Evolutionary conservation across 2,329 filamentous ascomycete genomes (phyloP).

Genomic region (Aspergillus latus): DNA sequence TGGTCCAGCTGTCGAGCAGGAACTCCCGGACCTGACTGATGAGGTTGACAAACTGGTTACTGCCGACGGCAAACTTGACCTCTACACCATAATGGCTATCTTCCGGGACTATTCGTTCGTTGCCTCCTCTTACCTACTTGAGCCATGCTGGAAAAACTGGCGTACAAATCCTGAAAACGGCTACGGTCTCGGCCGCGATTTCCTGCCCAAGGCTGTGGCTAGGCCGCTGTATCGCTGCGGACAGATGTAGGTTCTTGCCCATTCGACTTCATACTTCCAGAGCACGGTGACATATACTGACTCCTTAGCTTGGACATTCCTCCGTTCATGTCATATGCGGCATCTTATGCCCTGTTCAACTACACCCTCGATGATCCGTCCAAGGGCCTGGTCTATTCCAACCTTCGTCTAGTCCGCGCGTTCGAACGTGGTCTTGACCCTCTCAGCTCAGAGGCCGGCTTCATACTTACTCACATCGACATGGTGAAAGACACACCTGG

Average conservation of each 20-base stretch:
- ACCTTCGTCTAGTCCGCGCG: slow-evolving; percentile 80
- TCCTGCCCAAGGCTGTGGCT: slow-evolving; percentile 72
- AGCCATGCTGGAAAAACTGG: slow-evolving; percentile 81
- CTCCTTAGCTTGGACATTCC: slow-evolving; percentile 66
- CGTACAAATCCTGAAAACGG: slow-evolving; percentile 58
- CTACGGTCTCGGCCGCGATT: slow-evolving; percentile 75
- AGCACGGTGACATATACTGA: neutral
- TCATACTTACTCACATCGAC: slow-evolving; percentile 92
- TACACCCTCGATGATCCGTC: slow-evolving; percentile 58
- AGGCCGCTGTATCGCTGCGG: slow-evolving; percentile 80
- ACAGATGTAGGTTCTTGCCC: slow-evolving; percentile 66
- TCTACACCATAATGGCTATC: slow-evolving; percentile 77
- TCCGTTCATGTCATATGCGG: slow-evolving; percentile 85
- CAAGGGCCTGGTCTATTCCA: slow-evolving; percentile 57
- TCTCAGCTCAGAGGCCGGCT: slow-evolving; percentile 85
- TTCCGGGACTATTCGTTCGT: slow-evolving; percentile 93
- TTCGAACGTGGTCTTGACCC: slow-evolving; percentile 89
- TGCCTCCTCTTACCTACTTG: slow-evolving; percentile 83
- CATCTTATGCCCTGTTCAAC: slow-evolving; percentile 63
- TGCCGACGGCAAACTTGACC: slow-evolving; percentile 59
- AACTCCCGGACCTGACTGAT: slow-evolving; percentile 73
- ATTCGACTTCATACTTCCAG: neutral
- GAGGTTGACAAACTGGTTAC: slow-evolving; percentile 66
- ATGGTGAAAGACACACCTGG: slow-evolving; percentile 87
- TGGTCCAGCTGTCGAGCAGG: slow-evolving; percentile 70